These are phyloP conservation scores for Nakazawaea laoshanensis DNA, from an alignment of 805 yeast genomes.

Conservation along the genomic window DNA sequence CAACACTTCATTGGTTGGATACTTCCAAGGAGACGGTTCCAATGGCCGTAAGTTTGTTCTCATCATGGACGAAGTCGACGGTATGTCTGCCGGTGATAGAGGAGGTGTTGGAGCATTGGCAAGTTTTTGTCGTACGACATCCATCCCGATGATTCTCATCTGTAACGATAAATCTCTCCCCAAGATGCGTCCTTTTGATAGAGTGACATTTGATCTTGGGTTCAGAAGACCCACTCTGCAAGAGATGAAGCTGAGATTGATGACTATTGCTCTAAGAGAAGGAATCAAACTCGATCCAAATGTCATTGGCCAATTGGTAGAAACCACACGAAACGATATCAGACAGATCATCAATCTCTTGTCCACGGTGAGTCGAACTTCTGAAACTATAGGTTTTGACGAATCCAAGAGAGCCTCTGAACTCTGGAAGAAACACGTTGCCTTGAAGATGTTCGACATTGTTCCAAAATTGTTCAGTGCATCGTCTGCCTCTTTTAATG, in stretches of 20 bases:
- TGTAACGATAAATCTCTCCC: slow-evolving; percentile 91
- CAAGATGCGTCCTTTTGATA: slow-evolving; percentile 93
- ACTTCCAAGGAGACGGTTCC: slow-evolving; percentile 32
- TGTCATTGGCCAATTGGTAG: slow-evolving; percentile 75
- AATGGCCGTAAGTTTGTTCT: slow-evolving; percentile 62
- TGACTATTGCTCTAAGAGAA: slow-evolving; percentile 88
- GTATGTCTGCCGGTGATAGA: slow-evolving; percentile 98
- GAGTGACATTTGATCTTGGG: slow-evolving; percentile 67
- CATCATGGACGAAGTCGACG: slow-evolving; percentile 98
- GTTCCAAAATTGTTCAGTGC: slow-evolving; percentile 59
- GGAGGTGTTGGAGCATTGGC: slow-evolving; percentile 98
- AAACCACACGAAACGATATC: slow-evolving; percentile 83
- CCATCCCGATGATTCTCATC: slow-evolving; percentile 84
- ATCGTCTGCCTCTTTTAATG: slow-evolving; percentile 58
- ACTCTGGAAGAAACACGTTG: slow-evolving; percentile 85
- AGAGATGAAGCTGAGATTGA: slow-evolving; percentile 72
- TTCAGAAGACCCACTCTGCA: slow-evolving; percentile 85
- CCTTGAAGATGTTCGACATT: slow-evolving; percentile 88
- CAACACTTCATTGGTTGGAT: slow-evolving; percentile 81
- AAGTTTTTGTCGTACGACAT: slow-evolving; percentile 73
- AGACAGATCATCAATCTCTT: slow-evolving; percentile 88
- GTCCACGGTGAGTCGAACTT: slow-evolving; percentile 76
- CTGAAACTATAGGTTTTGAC: slow-evolving; percentile 51
- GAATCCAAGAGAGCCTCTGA: slow-evolving; percentile 54
- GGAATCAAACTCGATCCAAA: slow-evolving; percentile 71